Evolutionary conservation across 1,284 basidiomycete species (phyloP), one percentile per base, ranked within the genome.

Genomic region (Austroboletus novae-zelandiae): DNA sequence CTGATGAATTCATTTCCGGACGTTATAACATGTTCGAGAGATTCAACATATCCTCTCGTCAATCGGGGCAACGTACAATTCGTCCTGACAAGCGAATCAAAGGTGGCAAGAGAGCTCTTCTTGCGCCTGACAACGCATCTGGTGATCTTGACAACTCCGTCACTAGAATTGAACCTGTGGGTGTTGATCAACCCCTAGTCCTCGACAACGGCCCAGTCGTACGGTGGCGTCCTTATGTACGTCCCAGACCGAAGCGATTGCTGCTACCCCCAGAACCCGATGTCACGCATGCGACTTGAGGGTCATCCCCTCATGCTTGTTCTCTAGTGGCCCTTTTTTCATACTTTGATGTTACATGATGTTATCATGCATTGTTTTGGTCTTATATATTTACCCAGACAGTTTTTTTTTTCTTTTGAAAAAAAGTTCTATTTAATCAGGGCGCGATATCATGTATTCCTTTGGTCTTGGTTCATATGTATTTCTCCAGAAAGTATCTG

Each of bases 51-150:
- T 32, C 48, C 15, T 43, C 41, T 40, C 39, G 23, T 31, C 44
- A 45, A 3, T 40, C 50, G 4, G 37, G 48, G 17, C 9, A 29
- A 15, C 17, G 39, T 4, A 8, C 44, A 15, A 50, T 27, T 39
- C 57, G 61, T 25, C 50, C 45, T 34, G 40, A 52, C 35, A 61
- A 42, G 41, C 43, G 56, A 35, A 37, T 47, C 39, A 53, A 51
- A 35, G 34, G 46, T 14, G 52, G 44, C 34, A 37, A 3, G 6
- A 51, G 52, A 45, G 37, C 42, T 29, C 52, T 59, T 32, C 51
- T 70, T 35, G 50, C 68, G 27, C 56, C 64, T 0, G 68, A 69
- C 18, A 63, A 64, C 31, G 13, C 31, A 23, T 37, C 36, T 6
- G 31, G 11, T 25, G 40, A 45, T 40, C 15, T 8, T 8, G 45